A percentile compares a stretch with the other conserved stretches of the same genome.
phyloP scores from a whole-genome alignment of 345 rosid genomes.

The Erysimum cheiranthoides region DNA sequence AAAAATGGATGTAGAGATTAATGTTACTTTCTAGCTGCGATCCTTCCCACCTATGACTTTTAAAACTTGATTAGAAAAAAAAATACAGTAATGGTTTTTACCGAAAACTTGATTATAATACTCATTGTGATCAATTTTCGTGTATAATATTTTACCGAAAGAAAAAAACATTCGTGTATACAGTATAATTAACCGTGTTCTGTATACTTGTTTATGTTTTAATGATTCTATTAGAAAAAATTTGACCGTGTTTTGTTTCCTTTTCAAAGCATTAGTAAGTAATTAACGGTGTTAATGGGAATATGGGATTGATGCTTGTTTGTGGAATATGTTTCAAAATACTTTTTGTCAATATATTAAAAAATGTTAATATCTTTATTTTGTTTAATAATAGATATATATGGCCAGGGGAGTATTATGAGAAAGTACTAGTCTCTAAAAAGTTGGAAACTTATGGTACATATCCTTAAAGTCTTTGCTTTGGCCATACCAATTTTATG shows the following conservation, averaged over 20 bases:
- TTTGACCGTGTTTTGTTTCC: background rate
- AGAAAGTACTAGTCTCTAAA: slow-evolving; percentile 37
- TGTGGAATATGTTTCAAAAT: slow-evolving; percentile 23
- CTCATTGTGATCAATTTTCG: too few relatives aligned
- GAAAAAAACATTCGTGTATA: too few relatives aligned
- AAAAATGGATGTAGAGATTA: too few relatives aligned
- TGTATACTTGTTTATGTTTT: too few relatives aligned
- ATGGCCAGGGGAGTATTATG: slow-evolving; percentile 31
- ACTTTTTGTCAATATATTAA: slow-evolving; percentile 16
- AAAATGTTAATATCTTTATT: slow-evolving; percentile 23
- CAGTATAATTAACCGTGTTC: too few relatives aligned
- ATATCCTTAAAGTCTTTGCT: slow-evolving; percentile 42
- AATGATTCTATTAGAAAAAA: too few relatives aligned
- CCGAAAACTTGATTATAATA: too few relatives aligned
- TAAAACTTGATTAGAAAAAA: too few relatives aligned
- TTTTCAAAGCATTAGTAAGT: slow-evolving; percentile 2
- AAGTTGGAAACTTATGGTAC: slow-evolving; percentile 40
- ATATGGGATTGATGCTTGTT: slow-evolving; percentile 17
- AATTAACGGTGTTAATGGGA: background rate
- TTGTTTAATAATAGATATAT: slow-evolving; percentile 19
- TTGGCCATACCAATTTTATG: slow-evolving; percentile 45
- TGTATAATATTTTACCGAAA: too few relatives aligned
- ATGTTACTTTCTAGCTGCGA: too few relatives aligned
- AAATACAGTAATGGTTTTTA: too few relatives aligned
- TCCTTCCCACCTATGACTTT: too few relatives aligned